Conservation (phyloP, 352 stramenopile species). For the Globisporangium okanoganense region DNA sequence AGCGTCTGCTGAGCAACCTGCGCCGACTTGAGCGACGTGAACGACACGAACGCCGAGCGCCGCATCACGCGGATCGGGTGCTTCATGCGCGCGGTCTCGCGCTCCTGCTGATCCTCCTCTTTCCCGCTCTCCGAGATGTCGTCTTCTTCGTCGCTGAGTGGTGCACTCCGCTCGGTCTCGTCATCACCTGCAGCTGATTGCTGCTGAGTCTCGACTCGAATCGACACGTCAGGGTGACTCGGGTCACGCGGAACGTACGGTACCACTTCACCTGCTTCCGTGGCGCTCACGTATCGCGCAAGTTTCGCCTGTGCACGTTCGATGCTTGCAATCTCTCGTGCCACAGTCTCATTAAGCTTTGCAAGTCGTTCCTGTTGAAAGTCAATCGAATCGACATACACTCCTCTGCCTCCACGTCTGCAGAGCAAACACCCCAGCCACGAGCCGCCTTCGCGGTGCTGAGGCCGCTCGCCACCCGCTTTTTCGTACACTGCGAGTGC, state of each 20-base stretch:
- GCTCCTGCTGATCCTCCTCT: conserved; percentile 45
- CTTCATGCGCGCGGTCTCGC: conserved; percentile 40
- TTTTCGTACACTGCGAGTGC: conserved; percentile 43
- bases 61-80: conserved; percentile 63
- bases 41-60: conserved; percentile 70
- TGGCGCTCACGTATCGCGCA: conserved; percentile 31
- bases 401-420: conserved; percentile 28
- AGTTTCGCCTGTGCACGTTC: conserved; percentile 51
- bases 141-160: conserved; percentile 9
- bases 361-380: conserved; percentile 51
- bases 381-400: conserved; percentile 57
- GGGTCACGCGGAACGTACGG: conserved; percentile 7
- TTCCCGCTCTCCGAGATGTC: conserved; percentile 21
- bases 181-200: conserved; percentile 23
- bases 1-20: conserved; percentile 71
- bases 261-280: conserved; percentile 19
- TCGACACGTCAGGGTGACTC: conserved; percentile 1
- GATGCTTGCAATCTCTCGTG: conserved; percentile 59
- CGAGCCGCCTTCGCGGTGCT: conserved; percentile 42
- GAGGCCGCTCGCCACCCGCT: conserved; percentile 29
- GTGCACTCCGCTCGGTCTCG: neutral
- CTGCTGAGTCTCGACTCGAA: neutral
- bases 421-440: conserved; percentile 40
- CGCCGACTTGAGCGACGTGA: conserved; percentile 64
- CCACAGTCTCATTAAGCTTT: conserved; percentile 54